A percentile compares a stretch with the other conserved stretches of the same genome.
Conservation (phyloP, 805 yeast species). For the Saccharomycopsis sp. region DNA sequence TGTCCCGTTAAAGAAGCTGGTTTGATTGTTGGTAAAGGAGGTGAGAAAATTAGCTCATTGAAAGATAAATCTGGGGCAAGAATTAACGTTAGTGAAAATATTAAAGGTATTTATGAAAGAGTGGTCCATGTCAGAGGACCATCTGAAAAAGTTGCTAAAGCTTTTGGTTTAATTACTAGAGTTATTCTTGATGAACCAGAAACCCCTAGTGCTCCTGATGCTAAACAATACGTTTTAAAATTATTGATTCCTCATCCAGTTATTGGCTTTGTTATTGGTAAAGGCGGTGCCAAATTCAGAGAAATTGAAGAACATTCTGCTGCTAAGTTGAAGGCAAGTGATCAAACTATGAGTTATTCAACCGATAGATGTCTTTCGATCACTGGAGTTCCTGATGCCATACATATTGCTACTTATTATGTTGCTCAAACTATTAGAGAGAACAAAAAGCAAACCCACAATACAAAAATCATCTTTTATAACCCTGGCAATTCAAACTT, state of each 20-base stretch:
- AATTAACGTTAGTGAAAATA: conserved; percentile 63
- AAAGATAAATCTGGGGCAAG: conserved; percentile 54
- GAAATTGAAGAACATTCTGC: conserved; percentile 80
- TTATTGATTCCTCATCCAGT: conserved; percentile 66
- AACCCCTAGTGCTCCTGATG: conserved; percentile 44
- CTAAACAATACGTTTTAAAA: conserved; percentile 45
- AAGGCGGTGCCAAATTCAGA: conserved; percentile 59
- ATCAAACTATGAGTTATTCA: conserved; percentile 58
- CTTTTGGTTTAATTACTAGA: conserved; percentile 65
- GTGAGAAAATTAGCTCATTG: conserved; percentile 59
- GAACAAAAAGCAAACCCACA: conserved; percentile 41
- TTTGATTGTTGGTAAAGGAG: conserved; percentile 66
- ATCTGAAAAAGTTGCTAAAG: conserved; percentile 70
- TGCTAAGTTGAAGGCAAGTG: conserved; percentile 65
- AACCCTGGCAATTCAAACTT: conserved; percentile 34
- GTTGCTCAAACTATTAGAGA: conserved; percentile 58
- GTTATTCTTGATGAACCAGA: conserved; percentile 58
- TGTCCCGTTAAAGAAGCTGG: conserved; percentile 72
- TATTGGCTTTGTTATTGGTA: conserved; percentile 76
- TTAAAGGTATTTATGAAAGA: conserved; percentile 62
- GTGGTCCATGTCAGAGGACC: conserved; percentile 66
- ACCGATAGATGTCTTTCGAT: conserved; percentile 67
- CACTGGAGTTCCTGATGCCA: conserved; percentile 76
- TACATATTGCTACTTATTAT: conserved; percentile 73
- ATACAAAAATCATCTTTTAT: conserved; percentile 45